Conservation (phyloP, 1,139 yeast species). For the Suhomyces bokatorum region DNA sequence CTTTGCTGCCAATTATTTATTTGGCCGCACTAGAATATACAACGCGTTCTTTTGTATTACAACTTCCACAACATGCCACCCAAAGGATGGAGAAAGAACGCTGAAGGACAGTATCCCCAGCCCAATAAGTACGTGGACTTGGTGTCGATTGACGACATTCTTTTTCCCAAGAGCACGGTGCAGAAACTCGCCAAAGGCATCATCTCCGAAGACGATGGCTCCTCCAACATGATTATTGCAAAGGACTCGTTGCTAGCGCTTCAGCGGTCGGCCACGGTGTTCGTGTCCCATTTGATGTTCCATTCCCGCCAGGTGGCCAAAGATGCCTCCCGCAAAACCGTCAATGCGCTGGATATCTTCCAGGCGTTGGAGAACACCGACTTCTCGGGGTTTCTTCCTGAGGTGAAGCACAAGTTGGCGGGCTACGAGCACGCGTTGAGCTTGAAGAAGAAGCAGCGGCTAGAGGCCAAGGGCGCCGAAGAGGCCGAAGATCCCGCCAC, state of each 20-base stretch:
- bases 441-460: conserved; percentile 39
- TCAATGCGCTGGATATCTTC: conserved; percentile 65
- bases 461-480: conserved; percentile 6
- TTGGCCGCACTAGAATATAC: background rate
- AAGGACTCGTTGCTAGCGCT: conserved; percentile 68
- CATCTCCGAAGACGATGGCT: conserved; percentile 23
- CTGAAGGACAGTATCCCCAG: conserved; percentile 61
- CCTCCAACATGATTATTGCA: conserved; percentile 44
- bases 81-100: conserved; percentile 79
- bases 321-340: conserved; percentile 55
- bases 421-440: conserved; percentile 43
- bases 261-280: conserved; percentile 72
- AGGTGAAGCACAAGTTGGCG: conserved; percentile 50
- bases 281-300: conserved; percentile 65
- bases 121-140: conserved; percentile 57
- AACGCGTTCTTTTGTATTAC: background rate
- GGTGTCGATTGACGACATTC: conserved; percentile 64
- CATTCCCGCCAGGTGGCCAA: conserved; percentile 60
- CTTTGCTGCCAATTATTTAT: background rate
- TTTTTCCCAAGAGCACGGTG: conserved; percentile 67
- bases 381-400: conserved; percentile 55
- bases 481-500: conserved; percentile 5
- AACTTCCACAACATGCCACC: conserved; percentile 58
- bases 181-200: conserved; percentile 55
- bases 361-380: conserved; percentile 58